Evolutionary conservation across 176 grass and related monocot species (phyloP).

Genomic region (Thalia dealbata): DNA sequence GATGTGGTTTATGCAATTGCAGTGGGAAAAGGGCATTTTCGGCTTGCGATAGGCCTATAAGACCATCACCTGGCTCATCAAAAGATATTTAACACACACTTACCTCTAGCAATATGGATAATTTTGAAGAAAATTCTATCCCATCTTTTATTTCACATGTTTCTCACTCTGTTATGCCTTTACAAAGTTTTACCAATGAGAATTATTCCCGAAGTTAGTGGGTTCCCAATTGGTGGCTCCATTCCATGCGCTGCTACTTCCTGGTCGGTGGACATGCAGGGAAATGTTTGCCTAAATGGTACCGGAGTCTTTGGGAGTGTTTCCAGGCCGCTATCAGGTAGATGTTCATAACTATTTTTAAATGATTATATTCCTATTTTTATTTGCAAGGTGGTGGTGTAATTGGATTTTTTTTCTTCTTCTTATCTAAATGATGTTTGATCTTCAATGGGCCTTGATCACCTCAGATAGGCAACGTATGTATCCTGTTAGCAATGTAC

Average conservation of each 20-base stretch:
- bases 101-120: too few relatives aligned
- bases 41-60: too few relatives aligned
- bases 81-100: too few relatives aligned
- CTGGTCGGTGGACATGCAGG: constrained; percentile 8
- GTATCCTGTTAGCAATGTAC: not conserved
- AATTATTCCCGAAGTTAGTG: constrained; percentile 35
- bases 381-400: not conserved
- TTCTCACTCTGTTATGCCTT: too few relatives aligned
- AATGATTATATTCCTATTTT: not conserved
- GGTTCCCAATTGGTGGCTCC: constrained; percentile 30
- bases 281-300: not conserved
- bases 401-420: not conserved
- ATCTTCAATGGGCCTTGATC: not conserved
- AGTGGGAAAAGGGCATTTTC: too few relatives aligned
- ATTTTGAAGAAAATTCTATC: too few relatives aligned
- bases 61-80: too few relatives aligned
- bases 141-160: too few relatives aligned
- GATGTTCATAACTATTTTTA: not conserved
- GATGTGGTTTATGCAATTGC: too few relatives aligned
- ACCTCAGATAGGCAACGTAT: not conserved
- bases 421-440: not conserved
- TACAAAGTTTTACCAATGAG: too few relatives aligned
- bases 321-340: not conserved
- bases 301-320: not conserved
- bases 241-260: constrained; percentile 31